Percentiles rank a stretch among this genome's conserved stretches.
phyloP scores from a whole-genome alignment of 1,284 basidiomycete species.

The Fistulinella staudtii region DNA sequence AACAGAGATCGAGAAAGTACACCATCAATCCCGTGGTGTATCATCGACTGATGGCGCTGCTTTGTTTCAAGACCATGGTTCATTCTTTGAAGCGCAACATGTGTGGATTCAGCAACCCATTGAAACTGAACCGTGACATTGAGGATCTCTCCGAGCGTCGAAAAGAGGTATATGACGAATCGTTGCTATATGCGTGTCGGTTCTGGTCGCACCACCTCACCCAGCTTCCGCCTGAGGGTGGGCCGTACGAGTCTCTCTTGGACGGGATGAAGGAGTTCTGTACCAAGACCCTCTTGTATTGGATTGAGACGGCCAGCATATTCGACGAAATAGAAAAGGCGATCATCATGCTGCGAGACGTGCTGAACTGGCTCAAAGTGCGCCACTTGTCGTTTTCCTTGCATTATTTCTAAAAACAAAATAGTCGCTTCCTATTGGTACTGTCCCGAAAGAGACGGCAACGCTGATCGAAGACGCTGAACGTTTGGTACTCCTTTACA shows the following conservation, averaged over 20 bases:
- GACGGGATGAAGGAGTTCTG: slow-evolving; percentile 13
- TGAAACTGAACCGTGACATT: slow-evolving; percentile 13
- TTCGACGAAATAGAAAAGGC: slow-evolving; percentile 15
- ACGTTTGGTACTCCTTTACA: slow-evolving; percentile 23
- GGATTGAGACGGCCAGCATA: slow-evolving; percentile 23
- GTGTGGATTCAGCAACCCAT: slow-evolving; percentile 16
- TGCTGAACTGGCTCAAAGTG: slow-evolving; percentile 19
- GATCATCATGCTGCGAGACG: slow-evolving; percentile 14
- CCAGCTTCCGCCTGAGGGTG: slow-evolving; percentile 3
- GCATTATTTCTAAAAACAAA: slow-evolving; percentile 4
- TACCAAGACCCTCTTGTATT: slow-evolving; percentile 11
- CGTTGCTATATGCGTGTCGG: slow-evolving; percentile 16
- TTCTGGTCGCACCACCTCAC: slow-evolving; percentile 16
- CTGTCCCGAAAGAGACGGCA: slow-evolving; percentile 9
- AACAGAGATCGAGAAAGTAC: slow-evolving; percentile 15
- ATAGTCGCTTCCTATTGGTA: slow-evolving; percentile 6
- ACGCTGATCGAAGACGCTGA: slow-evolving; percentile 18
- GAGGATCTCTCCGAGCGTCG: slow-evolving; percentile 8
- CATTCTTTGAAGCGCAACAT: slow-evolving; percentile 19
- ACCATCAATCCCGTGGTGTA: slow-evolving; percentile 10
- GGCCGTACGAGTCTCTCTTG: slow-evolving; percentile 9
- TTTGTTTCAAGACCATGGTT: slow-evolving; percentile 20
- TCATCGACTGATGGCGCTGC: slow-evolving; percentile 14
- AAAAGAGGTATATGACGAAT: slow-evolving; percentile 5
- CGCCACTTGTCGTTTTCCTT: not conserved